Evolutionary conservation across 208 protist species (phyloP), one percentile per base, ranked within the genome.

Genomic region (Leishmania arabica): DNA sequence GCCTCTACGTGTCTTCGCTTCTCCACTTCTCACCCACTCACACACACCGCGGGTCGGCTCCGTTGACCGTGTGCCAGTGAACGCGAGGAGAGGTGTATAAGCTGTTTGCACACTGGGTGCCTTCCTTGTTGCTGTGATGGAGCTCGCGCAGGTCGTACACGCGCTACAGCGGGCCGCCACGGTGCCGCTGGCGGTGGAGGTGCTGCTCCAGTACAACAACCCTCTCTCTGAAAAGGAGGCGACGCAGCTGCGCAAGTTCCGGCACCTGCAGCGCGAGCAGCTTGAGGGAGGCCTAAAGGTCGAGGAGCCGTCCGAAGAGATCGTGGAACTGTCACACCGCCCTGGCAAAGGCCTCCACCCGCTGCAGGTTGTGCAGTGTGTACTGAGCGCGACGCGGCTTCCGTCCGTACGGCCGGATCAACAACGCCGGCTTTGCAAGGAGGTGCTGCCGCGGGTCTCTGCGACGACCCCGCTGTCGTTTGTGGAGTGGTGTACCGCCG

Each of bases 181-280:
- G 24, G 77, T 88, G 34, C 31, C 80, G 53, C 27, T 85, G 60
- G 95, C 92, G 19, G 77, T 95, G 19, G 79, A 87, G 27, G 86
- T 91, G 31, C 83, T 98, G 9, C 86, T 87, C 42, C 80, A 95
- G 73, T 95, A 92, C 89, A 89, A 93, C 84, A 76, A 94, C 78
- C 95, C 95, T 40, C 89, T 98, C 27, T 86, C 86, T 0, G 89
- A 95, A 66, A 89, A 89, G 68, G 95, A 98, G 81, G 87, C 81
- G 1, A 66, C 64, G n/a, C 84, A 89, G 65, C 89, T 97, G 4
- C 75, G 78, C n/a, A 84, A 89, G 53, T 92, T 93, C 77, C 47
- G 79, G 17, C 84, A 80, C 64, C 58, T 73, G 62, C 89, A 81
- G 74, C 86, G 80, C 0, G 89, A 93, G 82, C 85, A 94, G 82